Evolutionary conservation across 75 land plant genomes (phyloP).

Genomic region (Azolla pinnata): DNA sequence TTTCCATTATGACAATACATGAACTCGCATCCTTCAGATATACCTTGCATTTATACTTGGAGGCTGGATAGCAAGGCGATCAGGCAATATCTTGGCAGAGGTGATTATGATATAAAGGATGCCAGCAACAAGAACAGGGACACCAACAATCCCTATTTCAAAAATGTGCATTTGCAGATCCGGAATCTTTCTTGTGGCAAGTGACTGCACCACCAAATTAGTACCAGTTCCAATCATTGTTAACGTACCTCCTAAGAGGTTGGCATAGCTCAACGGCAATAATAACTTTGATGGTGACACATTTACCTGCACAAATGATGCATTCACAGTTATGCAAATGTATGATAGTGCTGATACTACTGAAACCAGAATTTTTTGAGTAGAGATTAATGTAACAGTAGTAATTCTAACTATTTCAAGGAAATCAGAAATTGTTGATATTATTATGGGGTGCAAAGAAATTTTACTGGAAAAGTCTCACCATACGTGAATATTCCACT

Average conservation of each 20-base stretch:
- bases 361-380: no score
- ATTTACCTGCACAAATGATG: constrained; percentile 19
- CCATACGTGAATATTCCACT: constrained; percentile 25
- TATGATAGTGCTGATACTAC: no score
- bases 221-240: constrained; percentile 39
- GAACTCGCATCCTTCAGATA: no score
- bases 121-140: constrained; percentile 35
- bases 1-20: no score
- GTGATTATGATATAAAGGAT: constrained; percentile 25
- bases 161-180: constrained; percentile 31
- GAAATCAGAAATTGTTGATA: no score
- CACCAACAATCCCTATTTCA: constrained; percentile 34
- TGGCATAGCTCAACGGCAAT: constrained; percentile 36
- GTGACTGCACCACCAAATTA: constrained; percentile 33
- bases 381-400: background rate
- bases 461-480: background rate
- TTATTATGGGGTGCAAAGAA: background rate
- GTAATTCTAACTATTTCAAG: background rate
- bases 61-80: constrained; percentile 15
- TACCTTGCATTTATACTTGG: constrained; percentile 30
- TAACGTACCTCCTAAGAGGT: constrained; percentile 29
- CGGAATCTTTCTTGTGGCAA: constrained; percentile 32
- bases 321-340: no score
- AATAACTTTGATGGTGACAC: constrained; percentile 32
- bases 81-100: constrained; percentile 28